A percentile compares a stretch with the other conserved stretches of the same genome.
Conservation (phyloP, 441 rosid genomes). For the Croton setiger region DNA sequence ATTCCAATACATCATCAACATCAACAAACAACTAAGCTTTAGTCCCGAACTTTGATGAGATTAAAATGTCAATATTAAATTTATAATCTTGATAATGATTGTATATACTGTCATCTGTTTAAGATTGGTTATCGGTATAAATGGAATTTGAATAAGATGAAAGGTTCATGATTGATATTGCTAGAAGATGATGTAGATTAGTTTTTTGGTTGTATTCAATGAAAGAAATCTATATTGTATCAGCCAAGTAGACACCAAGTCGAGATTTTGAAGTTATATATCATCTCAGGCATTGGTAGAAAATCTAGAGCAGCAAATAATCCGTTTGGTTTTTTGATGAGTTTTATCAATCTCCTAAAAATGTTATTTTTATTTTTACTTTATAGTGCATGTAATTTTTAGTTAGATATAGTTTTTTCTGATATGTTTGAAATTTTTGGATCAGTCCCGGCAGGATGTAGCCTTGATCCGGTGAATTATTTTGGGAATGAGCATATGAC, state of each 20-base stretch:
- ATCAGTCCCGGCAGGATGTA: constrained; percentile 58
- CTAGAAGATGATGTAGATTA: too few species aligned
- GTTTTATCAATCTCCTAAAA: not conserved
- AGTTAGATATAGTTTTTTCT: not conserved
- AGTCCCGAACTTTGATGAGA: too few species aligned
- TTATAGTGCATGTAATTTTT: not conserved
- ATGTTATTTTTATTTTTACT: not conserved
- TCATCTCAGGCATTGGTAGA: not conserved
- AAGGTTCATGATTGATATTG: too few species aligned
- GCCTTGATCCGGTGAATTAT: constrained; percentile 56
- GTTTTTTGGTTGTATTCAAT: too few species aligned
- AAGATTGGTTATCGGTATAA: not conserved
- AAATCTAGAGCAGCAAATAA: not conserved
- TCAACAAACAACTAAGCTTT: too few species aligned
- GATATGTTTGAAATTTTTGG: constrained; percentile 13
- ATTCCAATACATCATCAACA: not conserved
- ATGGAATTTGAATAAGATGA: not conserved
- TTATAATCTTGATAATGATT: not conserved
- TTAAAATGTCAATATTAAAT: too few species aligned
- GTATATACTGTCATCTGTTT: not conserved
- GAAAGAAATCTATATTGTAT: too few species aligned
- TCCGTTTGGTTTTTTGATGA: not conserved
- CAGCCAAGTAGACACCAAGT: not conserved
- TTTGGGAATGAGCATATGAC: constrained; percentile 49
- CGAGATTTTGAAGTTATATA: not conserved